phyloP scores from a whole-genome alignment of 2,329 filamentous ascomycete genomes.

The Penicillium sp. region DNA sequence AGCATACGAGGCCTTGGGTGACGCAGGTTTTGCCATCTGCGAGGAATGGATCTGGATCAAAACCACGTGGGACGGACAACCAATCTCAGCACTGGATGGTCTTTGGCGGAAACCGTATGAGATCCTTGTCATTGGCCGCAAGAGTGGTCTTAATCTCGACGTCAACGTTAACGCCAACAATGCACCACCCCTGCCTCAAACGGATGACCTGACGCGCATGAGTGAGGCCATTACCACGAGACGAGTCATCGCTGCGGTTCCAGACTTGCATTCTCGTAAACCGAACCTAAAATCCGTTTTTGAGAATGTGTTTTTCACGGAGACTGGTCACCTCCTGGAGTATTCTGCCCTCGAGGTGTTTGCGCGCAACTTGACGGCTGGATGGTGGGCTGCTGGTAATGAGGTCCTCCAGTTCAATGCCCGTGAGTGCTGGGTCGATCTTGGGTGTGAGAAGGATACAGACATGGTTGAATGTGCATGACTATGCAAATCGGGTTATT shows the following conservation, averaged over 20 bases:
- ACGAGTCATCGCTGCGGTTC: constrained; percentile 57
- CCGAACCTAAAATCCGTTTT: constrained; percentile 58
- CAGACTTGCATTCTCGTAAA: constrained; percentile 64
- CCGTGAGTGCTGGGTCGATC: constrained; percentile 48
- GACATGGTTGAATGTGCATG: neutral
- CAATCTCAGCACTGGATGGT: constrained; percentile 51
- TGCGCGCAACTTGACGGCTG: constrained; percentile 56
- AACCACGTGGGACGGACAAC: constrained; percentile 52
- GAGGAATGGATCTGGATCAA: constrained; percentile 68
- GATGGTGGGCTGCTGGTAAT: constrained; percentile 62
- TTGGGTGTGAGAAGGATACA: neutral
- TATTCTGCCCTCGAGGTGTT: constrained; percentile 60
- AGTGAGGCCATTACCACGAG: constrained; percentile 33
- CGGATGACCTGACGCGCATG: constrained; percentile 8
- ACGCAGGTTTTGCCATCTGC: constrained; percentile 48
- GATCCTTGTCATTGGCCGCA: constrained; percentile 49
- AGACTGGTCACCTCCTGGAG: neutral
- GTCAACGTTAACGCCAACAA: constrained; percentile 12
- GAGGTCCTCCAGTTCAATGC: constrained; percentile 62
- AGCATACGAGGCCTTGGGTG: constrained; percentile 44
- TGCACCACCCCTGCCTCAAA: neutral
- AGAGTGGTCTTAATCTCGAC: constrained; percentile 21
- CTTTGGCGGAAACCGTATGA: constrained; percentile 63
- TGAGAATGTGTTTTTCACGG: constrained; percentile 45
- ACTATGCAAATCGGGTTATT: neutral